These are phyloP conservation scores for Candida pseudoviswanathii DNA, from an alignment of 1,139 yeast genomes.

Conservation along the genomic window DNA sequence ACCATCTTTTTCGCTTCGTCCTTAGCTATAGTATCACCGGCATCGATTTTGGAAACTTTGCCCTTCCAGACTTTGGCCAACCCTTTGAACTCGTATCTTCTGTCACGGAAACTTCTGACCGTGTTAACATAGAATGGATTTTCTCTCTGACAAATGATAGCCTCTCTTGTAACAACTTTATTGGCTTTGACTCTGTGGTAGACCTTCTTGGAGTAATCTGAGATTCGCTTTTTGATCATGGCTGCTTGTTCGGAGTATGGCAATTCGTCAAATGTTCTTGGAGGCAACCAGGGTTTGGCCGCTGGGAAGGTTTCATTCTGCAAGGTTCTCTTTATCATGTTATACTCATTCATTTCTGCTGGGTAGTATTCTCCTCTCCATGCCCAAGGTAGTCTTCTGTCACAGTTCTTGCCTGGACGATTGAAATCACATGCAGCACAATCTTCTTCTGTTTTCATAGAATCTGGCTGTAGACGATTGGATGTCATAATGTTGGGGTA, in stretches of 20 bases:
- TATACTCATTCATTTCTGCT: conserved; percentile 87
- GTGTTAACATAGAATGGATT: conserved; percentile 97
- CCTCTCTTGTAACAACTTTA: conserved; percentile 84
- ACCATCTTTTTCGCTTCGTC: conserved; percentile 95
- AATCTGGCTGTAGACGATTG: conserved; percentile 95
- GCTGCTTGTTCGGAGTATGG: conserved; percentile 77
- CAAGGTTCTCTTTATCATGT: conserved; percentile 83
- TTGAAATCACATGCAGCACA: conserved; percentile 98
- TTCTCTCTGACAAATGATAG: conserved; percentile 95
- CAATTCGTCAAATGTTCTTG: conserved; percentile 71
- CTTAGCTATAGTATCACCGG: conserved; percentile 55
- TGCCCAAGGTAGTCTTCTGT: conserved; percentile 89
- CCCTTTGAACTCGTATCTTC: conserved; percentile 95
- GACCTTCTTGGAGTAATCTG: conserved; percentile 83
- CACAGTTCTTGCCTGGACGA: conserved; percentile 92
- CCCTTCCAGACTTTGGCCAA: conserved; percentile 94
- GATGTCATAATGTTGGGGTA: conserved; percentile 99
- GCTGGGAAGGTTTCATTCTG: conserved; percentile 80
- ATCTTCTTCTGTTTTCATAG: conserved; percentile 92
- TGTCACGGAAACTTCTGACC: conserved; percentile 91
- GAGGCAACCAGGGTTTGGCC: conserved; percentile 54
- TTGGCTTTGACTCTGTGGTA: conserved; percentile 81
- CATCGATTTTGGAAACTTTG: conserved; percentile 58
- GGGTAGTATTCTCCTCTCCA: conserved; percentile 98
- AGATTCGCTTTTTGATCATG: conserved; percentile 73